A percentile compares a stretch with the other conserved stretches of the same genome.
Conservation (phyloP, 2,329 filamentous ascomycete species). For the Colletotrichum horii region DNA sequence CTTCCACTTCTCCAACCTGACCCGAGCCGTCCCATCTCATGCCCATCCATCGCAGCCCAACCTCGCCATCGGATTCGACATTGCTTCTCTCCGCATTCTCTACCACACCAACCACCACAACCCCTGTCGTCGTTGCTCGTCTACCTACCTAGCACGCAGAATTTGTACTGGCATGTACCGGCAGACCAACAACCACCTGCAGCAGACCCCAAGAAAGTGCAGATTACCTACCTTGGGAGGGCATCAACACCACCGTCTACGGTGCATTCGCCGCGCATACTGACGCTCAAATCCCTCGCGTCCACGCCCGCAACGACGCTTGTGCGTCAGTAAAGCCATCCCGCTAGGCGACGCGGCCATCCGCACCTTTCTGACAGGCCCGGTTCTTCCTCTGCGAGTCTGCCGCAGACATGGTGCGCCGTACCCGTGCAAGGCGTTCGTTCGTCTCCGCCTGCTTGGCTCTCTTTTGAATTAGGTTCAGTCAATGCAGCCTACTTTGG, state of each 20-base stretch:
- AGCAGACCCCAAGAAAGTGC: neutral
- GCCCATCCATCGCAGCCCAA: neutral
- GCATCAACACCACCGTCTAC: neutral
- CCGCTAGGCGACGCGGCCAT: neutral
- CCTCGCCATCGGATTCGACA: neutral
- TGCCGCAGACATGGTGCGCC: neutral
- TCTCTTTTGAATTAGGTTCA: neutral
- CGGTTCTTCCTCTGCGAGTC: neutral
- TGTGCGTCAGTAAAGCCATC: neutral
- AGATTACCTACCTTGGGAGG: neutral
- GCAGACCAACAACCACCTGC: neutral
- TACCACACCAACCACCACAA: neutral
- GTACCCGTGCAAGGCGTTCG: neutral
- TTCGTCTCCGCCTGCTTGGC: neutral
- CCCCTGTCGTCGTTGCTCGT: neutral
- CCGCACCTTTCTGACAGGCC: neutral
- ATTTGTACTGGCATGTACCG: constrained; percentile 1
- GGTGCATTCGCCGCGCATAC: neutral
- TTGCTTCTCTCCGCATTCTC: neutral
- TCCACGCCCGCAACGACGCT: neutral
- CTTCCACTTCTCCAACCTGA: neutral
- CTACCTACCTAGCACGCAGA: neutral
- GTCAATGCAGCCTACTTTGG: neutral
- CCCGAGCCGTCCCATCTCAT: neutral
- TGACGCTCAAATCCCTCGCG: neutral